These are phyloP conservation scores for Malus hybrid DNA, from an alignment of 331 rosid genomes.

Conservation along the genomic window DNA sequence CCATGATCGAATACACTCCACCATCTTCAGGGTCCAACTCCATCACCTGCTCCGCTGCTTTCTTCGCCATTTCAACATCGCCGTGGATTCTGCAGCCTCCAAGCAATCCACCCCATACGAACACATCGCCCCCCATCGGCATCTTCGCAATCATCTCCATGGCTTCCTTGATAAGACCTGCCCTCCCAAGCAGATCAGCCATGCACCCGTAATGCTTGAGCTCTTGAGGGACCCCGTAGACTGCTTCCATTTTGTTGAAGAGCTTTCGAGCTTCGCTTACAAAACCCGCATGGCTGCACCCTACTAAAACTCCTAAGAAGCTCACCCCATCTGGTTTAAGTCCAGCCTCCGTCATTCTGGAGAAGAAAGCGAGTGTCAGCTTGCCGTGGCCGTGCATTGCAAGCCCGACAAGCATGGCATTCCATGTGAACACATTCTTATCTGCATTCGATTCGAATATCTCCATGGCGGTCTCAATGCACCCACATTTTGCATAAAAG, in stretches of 20 bases:
- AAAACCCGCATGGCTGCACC: constrained; percentile 73
- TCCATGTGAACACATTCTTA: constrained; percentile 60
- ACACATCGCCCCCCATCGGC: constrained; percentile 72
- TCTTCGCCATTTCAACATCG: constrained; percentile 56
- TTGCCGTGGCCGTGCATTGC: constrained; percentile 64
- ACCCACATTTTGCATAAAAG: constrained; percentile 71
- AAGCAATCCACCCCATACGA: constrained; percentile 82
- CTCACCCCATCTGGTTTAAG: constrained; percentile 62
- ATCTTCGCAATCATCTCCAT: constrained; percentile 49
- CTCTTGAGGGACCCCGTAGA: constrained; percentile 46
- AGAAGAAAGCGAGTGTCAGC: constrained; percentile 28
- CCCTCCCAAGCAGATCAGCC: constrained; percentile 77
- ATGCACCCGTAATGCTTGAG: constrained; percentile 75
- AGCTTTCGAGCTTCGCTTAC: constrained; percentile 50
- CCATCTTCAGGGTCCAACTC: constrained; percentile 71
- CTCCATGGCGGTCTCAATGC: constrained; percentile 39
- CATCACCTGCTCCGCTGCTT: constrained; percentile 65
- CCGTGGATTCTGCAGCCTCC: constrained; percentile 83
- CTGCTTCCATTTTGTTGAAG: constrained; percentile 56
- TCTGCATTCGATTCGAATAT: constrained; percentile 37
- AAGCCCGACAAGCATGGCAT: constrained; percentile 69
- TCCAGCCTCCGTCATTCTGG: constrained; percentile 39
- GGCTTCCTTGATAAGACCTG: constrained; percentile 67
- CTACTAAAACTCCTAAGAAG: constrained; percentile 65
- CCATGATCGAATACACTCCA: constrained; percentile 74